Conservation (phyloP, 768 basidiomycete species). For the Boletus patriciae region DNA sequence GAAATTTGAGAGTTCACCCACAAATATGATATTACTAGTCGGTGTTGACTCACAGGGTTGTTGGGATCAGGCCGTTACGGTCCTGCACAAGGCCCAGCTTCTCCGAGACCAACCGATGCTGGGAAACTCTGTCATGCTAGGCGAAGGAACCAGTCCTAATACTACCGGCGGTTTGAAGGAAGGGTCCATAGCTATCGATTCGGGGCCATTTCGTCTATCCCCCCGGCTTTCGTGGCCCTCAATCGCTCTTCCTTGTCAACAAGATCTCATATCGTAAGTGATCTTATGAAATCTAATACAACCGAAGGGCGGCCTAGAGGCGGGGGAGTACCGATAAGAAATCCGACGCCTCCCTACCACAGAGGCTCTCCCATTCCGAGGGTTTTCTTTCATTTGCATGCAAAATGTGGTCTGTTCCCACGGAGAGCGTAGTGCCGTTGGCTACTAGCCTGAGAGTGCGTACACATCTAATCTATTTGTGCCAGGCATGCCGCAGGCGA, state of each 20-base stretch:
- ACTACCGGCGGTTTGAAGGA: neutral
- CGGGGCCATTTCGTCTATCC: neutral
- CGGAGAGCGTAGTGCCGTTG: no score
- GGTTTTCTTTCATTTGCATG: no score
- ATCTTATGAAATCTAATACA: neutral
- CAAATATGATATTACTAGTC: conserved; percentile 2
- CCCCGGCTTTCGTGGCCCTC: neutral
- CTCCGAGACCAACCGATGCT: conserved; percentile 12
- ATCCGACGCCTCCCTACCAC: neutral
- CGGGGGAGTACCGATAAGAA: neutral
- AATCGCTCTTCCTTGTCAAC: neutral
- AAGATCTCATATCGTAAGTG: neutral
- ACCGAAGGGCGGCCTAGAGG: neutral
- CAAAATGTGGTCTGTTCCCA: no score
- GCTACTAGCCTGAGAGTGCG: no score
- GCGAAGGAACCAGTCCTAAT: neutral
- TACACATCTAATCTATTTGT: no score
- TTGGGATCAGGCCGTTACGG: neutral
- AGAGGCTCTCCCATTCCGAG: no score
- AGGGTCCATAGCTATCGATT: neutral
- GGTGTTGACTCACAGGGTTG: conserved; percentile 5
- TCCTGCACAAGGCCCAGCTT: conserved; percentile 1
- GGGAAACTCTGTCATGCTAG: conserved; percentile 6
- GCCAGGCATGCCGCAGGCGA: neutral
- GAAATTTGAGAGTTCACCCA: neutral